These are phyloP conservation scores for Spencermartinsiella europaea DNA, from an alignment of 805 yeast species.

Conservation along the genomic window DNA sequence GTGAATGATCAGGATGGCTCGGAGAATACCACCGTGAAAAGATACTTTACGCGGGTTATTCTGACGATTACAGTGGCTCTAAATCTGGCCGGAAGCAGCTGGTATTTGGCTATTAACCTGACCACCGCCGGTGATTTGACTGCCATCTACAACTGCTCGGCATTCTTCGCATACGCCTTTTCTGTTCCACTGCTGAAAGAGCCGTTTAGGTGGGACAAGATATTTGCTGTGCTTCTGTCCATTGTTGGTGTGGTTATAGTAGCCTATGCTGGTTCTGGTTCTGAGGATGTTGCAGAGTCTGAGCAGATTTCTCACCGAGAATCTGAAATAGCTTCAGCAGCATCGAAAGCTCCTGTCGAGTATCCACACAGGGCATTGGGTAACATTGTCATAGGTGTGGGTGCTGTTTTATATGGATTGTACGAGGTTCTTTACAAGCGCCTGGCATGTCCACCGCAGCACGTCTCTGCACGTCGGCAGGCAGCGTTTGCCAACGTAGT, in stretches of 20 bases:
- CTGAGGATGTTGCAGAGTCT: conserved; percentile 21
- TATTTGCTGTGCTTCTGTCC: conserved; percentile 64
- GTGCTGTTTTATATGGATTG: conserved; percentile 73
- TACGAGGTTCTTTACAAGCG: conserved; percentile 82
- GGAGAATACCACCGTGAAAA: conserved; percentile 34
- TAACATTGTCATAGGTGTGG: conserved; percentile 61
- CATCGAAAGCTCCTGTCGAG: conserved; percentile 2
- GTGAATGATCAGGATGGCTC: conserved; percentile 7
- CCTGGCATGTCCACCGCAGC: conserved; percentile 66
- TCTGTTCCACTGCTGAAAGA: conserved; percentile 73
- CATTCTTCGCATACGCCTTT: conserved; percentile 81
- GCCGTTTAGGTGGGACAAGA: conserved; percentile 55
- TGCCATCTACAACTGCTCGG: conserved; percentile 86
- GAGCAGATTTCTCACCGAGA: neutral
- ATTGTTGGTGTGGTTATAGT: conserved; percentile 71
- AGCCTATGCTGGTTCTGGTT: conserved; percentile 48
- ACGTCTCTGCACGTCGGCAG: conserved; percentile 61
- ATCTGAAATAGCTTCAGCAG: neutral
- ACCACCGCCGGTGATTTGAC: conserved; percentile 83
- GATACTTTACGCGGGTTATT: conserved; percentile 42
- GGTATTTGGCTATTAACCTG: conserved; percentile 80
- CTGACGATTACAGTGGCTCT: conserved; percentile 50
- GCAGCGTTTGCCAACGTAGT: conserved; percentile 75
- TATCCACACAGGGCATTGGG: conserved; percentile 65
- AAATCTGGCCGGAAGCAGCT: conserved; percentile 71